Evolutionary conservation across 495 filamentous ascomycete species (phyloP).

Genomic region (Penicillium samsonianum): DNA sequence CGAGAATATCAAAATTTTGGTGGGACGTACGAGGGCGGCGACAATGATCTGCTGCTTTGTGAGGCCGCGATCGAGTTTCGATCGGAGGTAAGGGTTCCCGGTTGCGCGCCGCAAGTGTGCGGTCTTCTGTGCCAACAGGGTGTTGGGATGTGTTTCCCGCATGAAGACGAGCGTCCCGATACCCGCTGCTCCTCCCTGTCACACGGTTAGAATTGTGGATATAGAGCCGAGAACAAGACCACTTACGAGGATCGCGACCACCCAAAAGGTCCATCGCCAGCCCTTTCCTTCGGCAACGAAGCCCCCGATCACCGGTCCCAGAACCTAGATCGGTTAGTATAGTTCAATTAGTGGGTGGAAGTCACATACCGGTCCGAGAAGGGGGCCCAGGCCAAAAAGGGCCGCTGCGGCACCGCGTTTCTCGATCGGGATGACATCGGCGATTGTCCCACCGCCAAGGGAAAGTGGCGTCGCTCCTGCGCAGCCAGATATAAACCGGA

Average conservation of each 20-base stretch:
- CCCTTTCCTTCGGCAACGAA: not conserved
- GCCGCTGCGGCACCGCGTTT: not conserved
- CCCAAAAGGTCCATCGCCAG: constrained; percentile 5
- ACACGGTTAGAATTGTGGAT: not conserved
- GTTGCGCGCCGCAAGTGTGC: constrained; percentile 1
- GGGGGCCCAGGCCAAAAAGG: not conserved
- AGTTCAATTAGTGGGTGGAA: not conserved
- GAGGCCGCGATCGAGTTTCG: not conserved
- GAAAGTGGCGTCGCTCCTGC: not conserved
- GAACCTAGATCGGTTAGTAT: not conserved
- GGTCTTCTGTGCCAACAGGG: constrained; percentile 5
- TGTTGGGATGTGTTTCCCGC: constrained; percentile 10
- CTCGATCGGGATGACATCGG: not conserved
- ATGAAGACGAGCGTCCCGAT: constrained; percentile 1
- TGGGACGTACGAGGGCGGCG: constrained; percentile 7
- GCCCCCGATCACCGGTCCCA: not conserved
- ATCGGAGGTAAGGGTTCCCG: not conserved
- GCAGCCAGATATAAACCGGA: not conserved
- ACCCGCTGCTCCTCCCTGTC: no score
- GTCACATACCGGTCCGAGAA: not conserved
- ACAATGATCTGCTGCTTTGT: constrained; percentile 10
- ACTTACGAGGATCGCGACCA: not conserved
- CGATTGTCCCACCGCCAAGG: not conserved
- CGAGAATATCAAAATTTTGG: constrained; percentile 44
- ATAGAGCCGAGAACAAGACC: not conserved